Conservation (phyloP, 495 filamentous ascomycete species). For the Talaromyces adpressus region DNA sequence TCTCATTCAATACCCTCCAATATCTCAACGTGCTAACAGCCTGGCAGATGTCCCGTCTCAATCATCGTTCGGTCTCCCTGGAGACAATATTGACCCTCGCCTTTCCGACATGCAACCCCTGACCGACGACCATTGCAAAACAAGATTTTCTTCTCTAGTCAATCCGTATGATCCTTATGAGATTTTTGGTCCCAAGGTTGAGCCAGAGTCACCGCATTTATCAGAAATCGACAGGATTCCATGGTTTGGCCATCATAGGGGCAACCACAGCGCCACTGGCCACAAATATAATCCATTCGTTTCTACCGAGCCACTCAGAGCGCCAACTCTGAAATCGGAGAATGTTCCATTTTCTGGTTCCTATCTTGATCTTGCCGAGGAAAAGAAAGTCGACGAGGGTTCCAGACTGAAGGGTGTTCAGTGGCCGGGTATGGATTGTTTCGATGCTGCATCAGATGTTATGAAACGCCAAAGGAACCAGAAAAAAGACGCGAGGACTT, state of each 20-base stretch:
- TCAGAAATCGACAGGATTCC: neutral
- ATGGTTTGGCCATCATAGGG: neutral
- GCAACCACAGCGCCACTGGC: neutral
- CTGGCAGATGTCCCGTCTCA: neutral
- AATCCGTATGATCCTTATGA: neutral
- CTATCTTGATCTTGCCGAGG: slow-evolving; percentile 11
- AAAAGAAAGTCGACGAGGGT: slow-evolving; percentile 32
- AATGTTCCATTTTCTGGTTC: slow-evolving; percentile 1
- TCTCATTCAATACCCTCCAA: neutral
- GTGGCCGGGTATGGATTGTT: slow-evolving; percentile 83
- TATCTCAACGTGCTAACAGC: neutral
- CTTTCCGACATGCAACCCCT: slow-evolving; percentile 14
- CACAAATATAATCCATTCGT: neutral
- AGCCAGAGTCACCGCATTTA: neutral
- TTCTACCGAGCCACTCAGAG: neutral
- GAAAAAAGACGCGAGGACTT: slow-evolving; percentile 65
- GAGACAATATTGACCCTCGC: slow-evolving; percentile 26
- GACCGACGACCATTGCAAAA: slow-evolving; percentile 8
- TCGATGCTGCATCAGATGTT: slow-evolving; percentile 73
- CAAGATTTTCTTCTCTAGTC: neutral
- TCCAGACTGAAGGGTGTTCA: slow-evolving; percentile 62
- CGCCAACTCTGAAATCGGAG: neutral
- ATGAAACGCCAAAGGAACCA: slow-evolving; percentile 81
- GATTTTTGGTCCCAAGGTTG: neutral
- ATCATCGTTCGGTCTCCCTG: neutral